Conservation (phyloP, 257 asterid species). For the Eustoma russellianum region DNA sequence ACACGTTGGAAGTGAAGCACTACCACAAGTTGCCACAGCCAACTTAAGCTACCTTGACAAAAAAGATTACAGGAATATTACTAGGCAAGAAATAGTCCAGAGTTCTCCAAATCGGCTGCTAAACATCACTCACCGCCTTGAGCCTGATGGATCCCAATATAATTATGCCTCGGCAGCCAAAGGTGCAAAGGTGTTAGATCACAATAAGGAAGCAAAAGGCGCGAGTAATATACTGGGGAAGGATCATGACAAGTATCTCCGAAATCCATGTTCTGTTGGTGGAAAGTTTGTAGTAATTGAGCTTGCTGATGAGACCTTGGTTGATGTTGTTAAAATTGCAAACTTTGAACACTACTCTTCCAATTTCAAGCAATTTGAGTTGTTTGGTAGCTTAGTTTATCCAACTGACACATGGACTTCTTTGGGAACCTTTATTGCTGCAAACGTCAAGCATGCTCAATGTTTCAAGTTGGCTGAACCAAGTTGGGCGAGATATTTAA, state of each 20-base stretch:
- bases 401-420: constrained; percentile 72
- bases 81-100: constrained; percentile 39
- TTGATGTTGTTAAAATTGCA: constrained; percentile 82
- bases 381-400: constrained; percentile 64
- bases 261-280: constrained; percentile 77
- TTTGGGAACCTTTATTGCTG: constrained; percentile 68
- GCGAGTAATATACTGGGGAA: constrained; percentile 68
- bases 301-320: constrained; percentile 78
- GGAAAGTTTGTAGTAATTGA: constrained; percentile 69
- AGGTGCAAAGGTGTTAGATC: constrained; percentile 89
- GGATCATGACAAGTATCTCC: constrained; percentile 83
- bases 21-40: constrained; percentile 30
- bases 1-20: constrained; percentile 15
- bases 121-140: constrained; percentile 74
- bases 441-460: constrained; percentile 79
- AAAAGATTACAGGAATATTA: constrained; percentile 63
- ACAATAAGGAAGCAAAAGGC: constrained; percentile 87
- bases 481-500: constrained; percentile 83
- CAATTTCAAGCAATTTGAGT: constrained; percentile 71
- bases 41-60: constrained; percentile 55
- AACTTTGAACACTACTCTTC: constrained; percentile 91
- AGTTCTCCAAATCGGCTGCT: constrained; percentile 38
- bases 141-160: constrained; percentile 82
- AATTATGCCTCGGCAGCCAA: constrained; percentile 84
- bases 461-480: constrained; percentile 80